A percentile compares a stretch with the other conserved stretches of the same genome.
Conservation (phyloP, 306 rosid species). For the Dalbergia cochinchinensis region DNA sequence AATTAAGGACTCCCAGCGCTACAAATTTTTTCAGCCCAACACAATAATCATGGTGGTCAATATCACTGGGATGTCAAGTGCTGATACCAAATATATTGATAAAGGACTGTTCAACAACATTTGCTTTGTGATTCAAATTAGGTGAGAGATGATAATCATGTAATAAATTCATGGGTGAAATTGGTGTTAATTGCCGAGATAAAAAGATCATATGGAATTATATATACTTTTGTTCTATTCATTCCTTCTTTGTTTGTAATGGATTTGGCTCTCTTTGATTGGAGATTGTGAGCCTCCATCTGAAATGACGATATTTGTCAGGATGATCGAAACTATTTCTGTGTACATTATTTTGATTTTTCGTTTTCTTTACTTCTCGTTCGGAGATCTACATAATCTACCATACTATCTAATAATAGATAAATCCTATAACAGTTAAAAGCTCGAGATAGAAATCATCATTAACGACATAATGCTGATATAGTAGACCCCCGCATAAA, state of each 20-base stretch:
- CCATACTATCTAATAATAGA: background rate
- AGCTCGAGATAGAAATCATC: constrained; percentile 20
- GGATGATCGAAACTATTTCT: background rate
- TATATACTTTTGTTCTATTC: too few species aligned
- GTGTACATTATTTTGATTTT: background rate
- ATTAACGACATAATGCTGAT: background rate
- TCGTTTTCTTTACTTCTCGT: constrained; percentile 13
- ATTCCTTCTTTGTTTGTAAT: too few species aligned
- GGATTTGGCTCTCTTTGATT: too few species aligned
- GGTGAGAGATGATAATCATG: too few species aligned
- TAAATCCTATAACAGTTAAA: constrained; percentile 16
- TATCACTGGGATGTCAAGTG: background rate
- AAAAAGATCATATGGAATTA: too few species aligned
- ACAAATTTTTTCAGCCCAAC: background rate
- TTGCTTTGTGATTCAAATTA: too few species aligned
- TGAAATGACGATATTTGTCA: background rate
- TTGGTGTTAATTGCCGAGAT: too few species aligned
- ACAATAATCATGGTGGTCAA: background rate
- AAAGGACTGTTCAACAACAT: too few species aligned
- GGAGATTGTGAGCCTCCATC: too few species aligned
- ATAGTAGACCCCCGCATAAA: background rate
- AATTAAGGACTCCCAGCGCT: background rate
- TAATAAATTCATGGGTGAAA: too few species aligned
- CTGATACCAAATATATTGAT: too few species aligned
- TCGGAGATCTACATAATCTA: background rate